Conservation (phyloP, 768 basidiomycete genomes). For the Hydnomerulius pinastri region DNA sequence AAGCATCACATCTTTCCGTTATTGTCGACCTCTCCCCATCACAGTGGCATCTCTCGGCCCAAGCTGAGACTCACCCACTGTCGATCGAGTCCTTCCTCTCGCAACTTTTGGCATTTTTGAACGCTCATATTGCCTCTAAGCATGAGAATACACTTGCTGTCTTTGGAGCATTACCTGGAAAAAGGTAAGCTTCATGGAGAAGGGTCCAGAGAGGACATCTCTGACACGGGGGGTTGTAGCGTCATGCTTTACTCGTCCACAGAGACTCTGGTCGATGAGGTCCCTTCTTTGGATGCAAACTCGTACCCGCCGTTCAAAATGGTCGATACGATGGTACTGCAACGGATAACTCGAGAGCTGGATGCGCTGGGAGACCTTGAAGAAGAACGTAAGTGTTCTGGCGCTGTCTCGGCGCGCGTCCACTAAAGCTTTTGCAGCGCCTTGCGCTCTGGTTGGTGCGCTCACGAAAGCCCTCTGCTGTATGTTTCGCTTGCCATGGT, state of each 20-base stretch:
- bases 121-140: conserved; percentile 86
- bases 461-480: conserved; percentile 93
- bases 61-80: conserved; percentile 52
- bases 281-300: conserved; percentile 63
- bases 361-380: conserved; percentile 49
- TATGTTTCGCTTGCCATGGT: conserved; percentile 34
- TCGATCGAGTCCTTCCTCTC: conserved; percentile 74
- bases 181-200: conserved; percentile 60
- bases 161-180: conserved; percentile 84
- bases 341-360: conserved; percentile 62
- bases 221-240: conserved; percentile 46
- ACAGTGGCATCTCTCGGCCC: conserved; percentile 79
- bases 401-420: neutral
- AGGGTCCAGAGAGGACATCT: too few relatives aligned
- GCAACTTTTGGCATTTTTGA: conserved; percentile 87
- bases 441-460: conserved; percentile 81
- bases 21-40: conserved; percentile 84
- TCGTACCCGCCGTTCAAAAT: conserved; percentile 82
- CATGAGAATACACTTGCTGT: conserved; percentile 94
- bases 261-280: conserved; percentile 41
- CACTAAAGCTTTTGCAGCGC: conserved; percentile 38
- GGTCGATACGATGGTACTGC: conserved; percentile 68
- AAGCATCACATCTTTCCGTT: conserved; percentile 71
- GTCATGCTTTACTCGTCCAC: conserved; percentile 76
- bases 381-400: conserved; percentile 41